Conservation (phyloP, 306 rosid species). For the Inga laurina region DNA sequence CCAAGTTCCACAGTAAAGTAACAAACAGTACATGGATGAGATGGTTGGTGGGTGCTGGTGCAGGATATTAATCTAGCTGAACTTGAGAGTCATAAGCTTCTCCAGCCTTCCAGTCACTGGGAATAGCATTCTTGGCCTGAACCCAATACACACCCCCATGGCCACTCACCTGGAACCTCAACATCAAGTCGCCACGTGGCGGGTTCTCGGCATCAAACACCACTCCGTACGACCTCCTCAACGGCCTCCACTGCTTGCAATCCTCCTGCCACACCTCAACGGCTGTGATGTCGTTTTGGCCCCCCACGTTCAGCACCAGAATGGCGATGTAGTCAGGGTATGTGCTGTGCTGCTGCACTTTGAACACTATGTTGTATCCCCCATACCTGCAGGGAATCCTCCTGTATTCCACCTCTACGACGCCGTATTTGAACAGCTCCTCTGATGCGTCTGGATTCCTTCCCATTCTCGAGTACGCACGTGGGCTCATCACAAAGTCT, state of each 20-base stretch:
- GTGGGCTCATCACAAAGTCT: conserved; percentile 49
- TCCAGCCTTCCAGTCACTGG: conserved; percentile 73
- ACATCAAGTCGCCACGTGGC: conserved; percentile 48
- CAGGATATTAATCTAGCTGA: conserved; percentile 42
- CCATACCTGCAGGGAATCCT: conserved; percentile 53
- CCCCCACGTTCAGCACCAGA: conserved; percentile 42
- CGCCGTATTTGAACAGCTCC: conserved; percentile 44
- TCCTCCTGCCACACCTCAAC: conserved; percentile 66
- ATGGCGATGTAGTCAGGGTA: conserved; percentile 66
- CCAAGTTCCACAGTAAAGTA: neutral
- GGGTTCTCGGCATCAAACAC: conserved; percentile 69
- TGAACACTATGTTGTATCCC: conserved; percentile 40
- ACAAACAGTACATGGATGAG: neutral
- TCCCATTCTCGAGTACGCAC: conserved; percentile 36
- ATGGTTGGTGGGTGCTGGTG: neutral
- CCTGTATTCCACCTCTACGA: conserved; percentile 45
- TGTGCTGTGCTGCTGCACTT: conserved; percentile 64
- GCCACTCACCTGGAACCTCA: conserved; percentile 72
- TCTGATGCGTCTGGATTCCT: conserved; percentile 35
- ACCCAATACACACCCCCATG: conserved; percentile 53
- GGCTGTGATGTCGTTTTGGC: conserved; percentile 62
- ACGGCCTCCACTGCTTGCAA: conserved; percentile 56
- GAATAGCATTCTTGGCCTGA: conserved; percentile 52
- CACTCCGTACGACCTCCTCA: conserved; percentile 69
- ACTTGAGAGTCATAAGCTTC: conserved; percentile 56